Conservation (phyloP, 2,329 filamentous ascomycete genomes). For the Celoporthe dispersa region DNA sequence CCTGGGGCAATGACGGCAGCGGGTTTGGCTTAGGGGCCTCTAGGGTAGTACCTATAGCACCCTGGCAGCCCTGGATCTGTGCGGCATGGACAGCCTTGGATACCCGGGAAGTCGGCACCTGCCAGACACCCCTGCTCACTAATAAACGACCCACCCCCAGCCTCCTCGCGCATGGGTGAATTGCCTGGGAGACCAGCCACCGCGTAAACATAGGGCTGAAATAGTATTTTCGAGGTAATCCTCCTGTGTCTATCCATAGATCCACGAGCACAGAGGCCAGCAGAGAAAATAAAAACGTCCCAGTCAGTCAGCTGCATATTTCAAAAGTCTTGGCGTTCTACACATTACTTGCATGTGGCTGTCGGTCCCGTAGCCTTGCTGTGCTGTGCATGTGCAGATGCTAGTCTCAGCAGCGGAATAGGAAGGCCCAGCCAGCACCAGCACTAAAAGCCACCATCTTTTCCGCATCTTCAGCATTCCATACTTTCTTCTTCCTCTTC, state of each 20-base stretch:
- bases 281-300: not conserved
- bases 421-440: not conserved
- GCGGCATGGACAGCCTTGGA: not conserved
- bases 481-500: not conserved
- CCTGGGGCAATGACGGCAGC: constrained; percentile 6
- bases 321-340: constrained; percentile 2
- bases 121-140: not conserved
- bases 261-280: not conserved
- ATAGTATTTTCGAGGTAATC: not conserved
- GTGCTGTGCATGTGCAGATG: constrained; percentile 1
- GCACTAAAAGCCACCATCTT: not conserved
- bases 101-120: constrained; percentile 19
- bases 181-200: constrained; percentile 30
- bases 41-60: not conserved
- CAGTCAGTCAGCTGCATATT: not conserved
- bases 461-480: not conserved
- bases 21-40: not conserved
- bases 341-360: constrained; percentile 10
- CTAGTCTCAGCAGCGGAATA: constrained; percentile 3
- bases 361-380: not conserved
- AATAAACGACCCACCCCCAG: constrained; percentile 18
- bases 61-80: not conserved
- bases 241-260: not conserved
- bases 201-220: constrained; percentile 21
- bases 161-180: constrained; percentile 22